Evolutionary conservation across 2,329 filamentous ascomycete genomes (phyloP).

Genomic region (Graphiopsis chlorocephala): DNA sequence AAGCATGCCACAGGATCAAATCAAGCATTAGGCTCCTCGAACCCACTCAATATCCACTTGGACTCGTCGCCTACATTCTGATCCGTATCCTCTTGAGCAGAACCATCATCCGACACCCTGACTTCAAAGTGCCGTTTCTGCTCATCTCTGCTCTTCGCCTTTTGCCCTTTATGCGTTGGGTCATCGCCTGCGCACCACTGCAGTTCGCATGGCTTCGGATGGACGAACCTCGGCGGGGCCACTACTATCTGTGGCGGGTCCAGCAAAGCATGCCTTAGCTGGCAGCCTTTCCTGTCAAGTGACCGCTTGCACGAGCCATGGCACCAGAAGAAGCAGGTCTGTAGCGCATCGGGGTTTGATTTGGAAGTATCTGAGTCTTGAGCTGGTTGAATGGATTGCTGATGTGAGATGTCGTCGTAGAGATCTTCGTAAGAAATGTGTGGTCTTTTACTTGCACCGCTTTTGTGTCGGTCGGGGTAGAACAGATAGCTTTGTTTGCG

Average conservation of each 20-base stretch:
- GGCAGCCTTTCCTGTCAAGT: neutral
- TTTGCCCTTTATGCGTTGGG: neutral
- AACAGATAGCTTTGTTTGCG: neutral
- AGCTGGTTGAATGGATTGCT: neutral
- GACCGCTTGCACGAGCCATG: neutral
- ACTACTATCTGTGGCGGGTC: neutral
- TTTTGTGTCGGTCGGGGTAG: neutral
- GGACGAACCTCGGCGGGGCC: neutral
- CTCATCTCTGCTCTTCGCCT: neutral
- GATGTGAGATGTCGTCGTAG: neutral
- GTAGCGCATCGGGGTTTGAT: neutral
- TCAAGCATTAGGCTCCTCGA: neutral
- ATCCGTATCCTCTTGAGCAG: neutral
- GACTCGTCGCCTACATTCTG: neutral
- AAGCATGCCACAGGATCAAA: neutral
- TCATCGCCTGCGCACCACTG: conserved; percentile 3
- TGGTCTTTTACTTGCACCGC: neutral
- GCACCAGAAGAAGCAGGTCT: conserved; percentile 7
- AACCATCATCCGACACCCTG: neutral
- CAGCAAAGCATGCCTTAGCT: neutral
- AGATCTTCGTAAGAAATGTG: neutral
- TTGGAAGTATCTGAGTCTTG: neutral
- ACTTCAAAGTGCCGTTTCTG: neutral
- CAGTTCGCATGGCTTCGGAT: neutral
- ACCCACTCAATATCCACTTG: neutral